Evolutionary conservation across 106 monocot genomes (phyloP).

Genomic region (Hemerocallis citrina): DNA sequence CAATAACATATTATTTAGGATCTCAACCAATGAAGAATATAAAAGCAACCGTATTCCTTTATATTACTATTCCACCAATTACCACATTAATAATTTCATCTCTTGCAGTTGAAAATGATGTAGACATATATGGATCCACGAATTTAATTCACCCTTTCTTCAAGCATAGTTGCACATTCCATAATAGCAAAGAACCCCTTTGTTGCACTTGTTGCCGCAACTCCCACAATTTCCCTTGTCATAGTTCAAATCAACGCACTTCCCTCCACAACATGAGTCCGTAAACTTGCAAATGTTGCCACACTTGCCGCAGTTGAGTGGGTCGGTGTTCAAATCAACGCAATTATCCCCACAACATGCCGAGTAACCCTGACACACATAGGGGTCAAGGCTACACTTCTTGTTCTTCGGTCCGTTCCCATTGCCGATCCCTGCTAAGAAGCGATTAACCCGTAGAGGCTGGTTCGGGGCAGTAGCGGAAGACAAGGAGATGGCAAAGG

Average conservation of each 20-base stretch:
- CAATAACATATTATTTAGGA: no score
- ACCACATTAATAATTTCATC: no score
- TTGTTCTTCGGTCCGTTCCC: not conserved
- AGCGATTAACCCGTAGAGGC: not conserved
- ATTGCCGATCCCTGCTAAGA: not conserved
- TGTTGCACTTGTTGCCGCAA: not conserved
- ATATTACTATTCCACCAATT: no score
- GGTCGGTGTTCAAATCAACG: not conserved
- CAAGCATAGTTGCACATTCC: slow-evolving; percentile 22
- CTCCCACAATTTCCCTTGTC: slow-evolving; percentile 6
- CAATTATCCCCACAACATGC: slow-evolving; percentile 5
- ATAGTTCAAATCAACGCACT: slow-evolving; percentile 6
- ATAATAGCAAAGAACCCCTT: not conserved
- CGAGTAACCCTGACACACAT: not conserved
- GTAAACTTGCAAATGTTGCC: slow-evolving; percentile 19
- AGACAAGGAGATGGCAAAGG: not conserved
- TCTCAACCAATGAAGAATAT: no score
- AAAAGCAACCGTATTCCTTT: no score
- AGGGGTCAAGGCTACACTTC: slow-evolving; percentile 1
- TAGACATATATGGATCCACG: no score
- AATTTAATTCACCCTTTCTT: no score
- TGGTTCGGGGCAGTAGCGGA: not conserved
- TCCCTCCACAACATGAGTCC: slow-evolving; percentile 14
- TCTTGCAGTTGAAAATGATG: no score
- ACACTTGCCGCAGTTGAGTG: slow-evolving; percentile 9